Base-by-base conservation (phyloP, 1,284 basidiomycete genomes). In the Ustanciosporium gigantosporum region DNA sequence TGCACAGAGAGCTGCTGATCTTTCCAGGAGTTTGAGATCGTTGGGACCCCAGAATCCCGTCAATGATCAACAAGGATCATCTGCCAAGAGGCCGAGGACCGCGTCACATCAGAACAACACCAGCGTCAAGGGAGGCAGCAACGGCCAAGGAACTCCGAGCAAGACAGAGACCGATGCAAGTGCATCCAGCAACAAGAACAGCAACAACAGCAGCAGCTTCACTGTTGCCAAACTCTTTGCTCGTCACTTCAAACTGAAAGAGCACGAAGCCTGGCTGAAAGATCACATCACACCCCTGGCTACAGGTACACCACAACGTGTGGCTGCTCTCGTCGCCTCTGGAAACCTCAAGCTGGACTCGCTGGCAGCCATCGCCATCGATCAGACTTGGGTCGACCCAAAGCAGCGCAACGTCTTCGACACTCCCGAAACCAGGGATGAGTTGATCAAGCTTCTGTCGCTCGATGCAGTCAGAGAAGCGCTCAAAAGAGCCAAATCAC, bases 181-280 rank as follows among this genome's bases (percentile, higher is more conserved):
- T n/a, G n/a, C n/a, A n/a, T 31, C 27, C 21, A 35, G 35, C 25
- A 46, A 40, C 2, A 53, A 53, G 31, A 45, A 40, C 15, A 34
- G 20, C 25, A n/a, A n/a, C n/a, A 42, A 50, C 20, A 23, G 34
- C 36, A 45, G 38, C 42, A 20, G 22, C 16, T 14, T 20, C 22
- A 37, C 36, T 14, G 73, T 75, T 1, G 73, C 64, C 20, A 75
- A 75, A 51, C 65, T 75, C 20, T 75, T 75, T 55, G 71, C 73
- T 23, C 68, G 73, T 17, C 73, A 75, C 39, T 75, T 75, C 31
- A 75, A 75, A 52, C 47, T 70, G 35, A 58, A 67, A 42, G 69
- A 67, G 40, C 71, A 74, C 36, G 59, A 52, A 25, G 42, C 51
- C n/a, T 73, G 62, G 57, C 59, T 75, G n/a, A 35, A 47, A 21